Evolutionary conservation across 2,329 filamentous ascomycete species (phyloP), one percentile per base, ranked within the genome.

Genomic region (Trichoderma sp.): DNA sequence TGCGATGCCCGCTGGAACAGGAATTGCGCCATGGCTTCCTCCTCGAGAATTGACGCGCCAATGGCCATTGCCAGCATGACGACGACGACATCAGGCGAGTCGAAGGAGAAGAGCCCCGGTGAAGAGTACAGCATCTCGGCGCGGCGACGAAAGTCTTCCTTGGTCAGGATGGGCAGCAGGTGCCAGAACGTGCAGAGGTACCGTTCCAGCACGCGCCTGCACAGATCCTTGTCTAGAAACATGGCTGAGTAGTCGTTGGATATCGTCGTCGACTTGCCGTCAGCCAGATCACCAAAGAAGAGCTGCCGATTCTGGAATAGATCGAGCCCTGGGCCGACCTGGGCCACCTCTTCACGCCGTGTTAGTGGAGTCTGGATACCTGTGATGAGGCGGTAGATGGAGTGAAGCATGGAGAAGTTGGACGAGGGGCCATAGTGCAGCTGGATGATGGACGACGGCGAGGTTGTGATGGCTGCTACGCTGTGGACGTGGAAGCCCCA

Each of bases 381-480:
- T 2, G 61, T 64, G 27, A 64, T 64, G n/a, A 56, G 61, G n/a
- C 61, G 52, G 52, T 64, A 64, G 52, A 64, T 64, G 61, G 61
- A 64, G 25, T 64, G 50, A 15, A 64, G 52, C 61, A 64, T 64
- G 2, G 61, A 64, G 35, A 64, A 64, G 61, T 64, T 64, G 61
- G 61, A 64, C 27, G 61, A 64, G 0, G 61, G 61, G 7, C 61
- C 61, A 25, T 64, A 64, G 52, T 64, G 61, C 8, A 64, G 50
- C 52, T 64, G 61, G 19, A 64, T 64, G 35, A 64, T 64, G 27
- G 61, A 64, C n/a, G 61, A 64, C 19, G 61, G 61, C 27, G 61
- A 64, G 17, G 61, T 64, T 2, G 61, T 64, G 19, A 64, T 64
- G 37, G 61, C 61, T 0, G 61, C 61, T 1, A 64, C 61, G 52